Percentiles rank a stretch among this genome's conserved stretches.
Conservation (phyloP, 352 stramenopile genomes). For the Globisporangium spiculum region DNA sequence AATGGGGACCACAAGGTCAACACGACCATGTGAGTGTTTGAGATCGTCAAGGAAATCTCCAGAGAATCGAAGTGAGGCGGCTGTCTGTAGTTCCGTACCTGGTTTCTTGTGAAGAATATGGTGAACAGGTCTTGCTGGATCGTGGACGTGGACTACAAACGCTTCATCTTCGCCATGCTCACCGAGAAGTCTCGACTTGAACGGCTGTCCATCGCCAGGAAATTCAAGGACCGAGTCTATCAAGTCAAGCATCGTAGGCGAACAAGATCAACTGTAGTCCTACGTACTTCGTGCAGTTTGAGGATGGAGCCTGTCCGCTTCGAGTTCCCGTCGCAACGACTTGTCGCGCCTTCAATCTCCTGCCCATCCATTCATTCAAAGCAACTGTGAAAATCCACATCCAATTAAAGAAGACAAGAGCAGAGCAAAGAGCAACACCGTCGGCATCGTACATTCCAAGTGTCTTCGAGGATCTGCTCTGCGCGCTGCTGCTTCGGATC, state of each 20-base stretch:
- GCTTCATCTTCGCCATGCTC: conserved; percentile 1
- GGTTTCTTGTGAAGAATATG: neutral
- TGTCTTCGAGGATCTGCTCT: conserved; percentile 32
- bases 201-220: neutral
- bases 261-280: neutral
- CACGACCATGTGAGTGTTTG: neutral
- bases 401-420: neutral
- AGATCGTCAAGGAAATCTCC: neutral
- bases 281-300: neutral
- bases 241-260: neutral
- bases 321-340: neutral
- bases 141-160: neutral
- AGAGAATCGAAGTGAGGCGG: neutral
- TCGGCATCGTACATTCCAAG: conserved; percentile 28
- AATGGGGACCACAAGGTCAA: neutral
- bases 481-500: conserved; percentile 34
- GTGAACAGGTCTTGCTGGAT: neutral
- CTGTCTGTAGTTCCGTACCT: neutral
- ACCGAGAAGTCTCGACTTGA: conserved; percentile 8
- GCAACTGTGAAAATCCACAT: neutral
- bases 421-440: neutral
- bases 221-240: neutral
- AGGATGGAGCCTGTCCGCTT: neutral
- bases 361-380: neutral
- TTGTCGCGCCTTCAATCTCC: conserved; percentile 16